Evolutionary conservation across 805 yeast species (phyloP), one percentile per base, ranked within the genome.

Genomic region (Lipomyces spencermartinsiae): DNA sequence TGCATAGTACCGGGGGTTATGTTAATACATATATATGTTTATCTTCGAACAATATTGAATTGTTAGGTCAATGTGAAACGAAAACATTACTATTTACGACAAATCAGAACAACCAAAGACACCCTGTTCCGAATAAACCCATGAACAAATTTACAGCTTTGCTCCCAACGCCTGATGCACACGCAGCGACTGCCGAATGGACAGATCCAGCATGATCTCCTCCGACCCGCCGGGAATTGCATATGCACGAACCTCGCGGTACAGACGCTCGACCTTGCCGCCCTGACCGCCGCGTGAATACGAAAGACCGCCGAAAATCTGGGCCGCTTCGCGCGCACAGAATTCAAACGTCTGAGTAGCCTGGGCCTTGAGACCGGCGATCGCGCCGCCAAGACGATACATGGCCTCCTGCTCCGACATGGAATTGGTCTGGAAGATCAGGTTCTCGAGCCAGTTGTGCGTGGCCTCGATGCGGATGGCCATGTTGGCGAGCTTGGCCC

Each of bases 191-290:
- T 81, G 83, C 22, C 83, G 73, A 58, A 81, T 78, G 9, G 80
- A 76, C 54, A 81, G 73, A 61, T 81, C 83, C 46, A 80, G 73
- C 83, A 81, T 81, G 67, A 81, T 81, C 70, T 81, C 83, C 68
- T 80, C 83, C 33, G 83, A 80, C 8, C 83, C 83, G 46, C 83
- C 83, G 19, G 83, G 83, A 55, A 81, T 81, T 22, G 83, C 81
- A 70, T 74, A 81, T 10, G 83, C 83, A 8, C 83, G 76, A n/a
- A 80, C 83, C 64, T 81, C 83, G 37, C 83, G 76, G 76, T 80
- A 81, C 59, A 81, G 71, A 33, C 83, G 78, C 74, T 81, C 83
- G 53, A 80, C 81, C 63, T 77, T 79, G 22, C 80, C 83, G 61
- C 81, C 83, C 67, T 78, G 80, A 29, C 83, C 83, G 16, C 83